These are phyloP conservation scores for Colletotrichum costaricense DNA, from an alignment of 2,329 filamentous ascomycete genomes.

Conservation along the genomic window DNA sequence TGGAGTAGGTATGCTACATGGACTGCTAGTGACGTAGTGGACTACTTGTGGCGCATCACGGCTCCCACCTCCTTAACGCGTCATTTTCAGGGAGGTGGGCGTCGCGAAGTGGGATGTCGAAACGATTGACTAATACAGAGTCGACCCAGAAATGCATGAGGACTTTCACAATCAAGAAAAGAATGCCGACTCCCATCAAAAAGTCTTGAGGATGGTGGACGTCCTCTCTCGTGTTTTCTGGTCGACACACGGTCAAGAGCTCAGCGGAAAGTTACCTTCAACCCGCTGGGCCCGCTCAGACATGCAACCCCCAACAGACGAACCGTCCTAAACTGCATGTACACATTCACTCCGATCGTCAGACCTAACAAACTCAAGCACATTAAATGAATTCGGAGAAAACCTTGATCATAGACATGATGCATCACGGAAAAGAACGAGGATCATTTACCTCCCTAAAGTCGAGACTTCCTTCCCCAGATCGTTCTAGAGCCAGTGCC, in stretches of 20 bases:
- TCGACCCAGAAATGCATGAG: neutral
- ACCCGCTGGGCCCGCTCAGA: neutral
- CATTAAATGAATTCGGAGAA: neutral
- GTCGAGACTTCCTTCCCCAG: neutral
- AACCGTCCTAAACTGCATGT: neutral
- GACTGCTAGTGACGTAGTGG: neutral
- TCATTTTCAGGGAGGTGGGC: neutral
- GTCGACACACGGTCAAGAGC: no score
- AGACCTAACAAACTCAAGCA: neutral
- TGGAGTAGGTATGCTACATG: neutral
- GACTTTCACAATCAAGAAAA: no score
- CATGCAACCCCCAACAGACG: neutral
- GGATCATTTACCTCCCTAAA: neutral
- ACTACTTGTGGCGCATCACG: neutral
- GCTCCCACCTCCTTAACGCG: neutral
- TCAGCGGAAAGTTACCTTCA: neutral
- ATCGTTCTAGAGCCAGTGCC: neutral
- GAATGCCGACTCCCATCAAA: no score
- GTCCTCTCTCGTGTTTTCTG: no score
- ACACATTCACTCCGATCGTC: neutral
- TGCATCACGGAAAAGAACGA: neutral
- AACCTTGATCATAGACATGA: neutral
- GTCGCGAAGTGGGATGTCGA: neutral
- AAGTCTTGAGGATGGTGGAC: no score
- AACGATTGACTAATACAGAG: neutral